Base-by-base conservation (phyloP, 2,329 filamentous ascomycete genomes). In the Trichoderma sp. region DNA sequence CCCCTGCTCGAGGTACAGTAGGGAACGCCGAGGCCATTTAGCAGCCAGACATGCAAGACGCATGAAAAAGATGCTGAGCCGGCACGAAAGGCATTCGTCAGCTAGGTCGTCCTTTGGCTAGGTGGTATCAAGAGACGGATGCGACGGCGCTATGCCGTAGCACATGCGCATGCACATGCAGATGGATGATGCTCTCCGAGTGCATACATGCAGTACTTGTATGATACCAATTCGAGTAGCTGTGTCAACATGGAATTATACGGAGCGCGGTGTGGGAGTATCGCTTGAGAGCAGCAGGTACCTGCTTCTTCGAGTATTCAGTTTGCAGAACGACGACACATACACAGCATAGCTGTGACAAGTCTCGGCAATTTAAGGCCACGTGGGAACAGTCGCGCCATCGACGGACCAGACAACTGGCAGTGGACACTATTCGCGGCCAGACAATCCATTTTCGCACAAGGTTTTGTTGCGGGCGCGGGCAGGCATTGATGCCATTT, bases 371-470 rank as follows among this genome's bases (percentile, higher is more conserved):
- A 68, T 68, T 68, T 24, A 30, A 9, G 36, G 39, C 67, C 66
- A 51, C 57, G 57, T 70, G 67, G 67, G 30, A 62, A 70, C 8
- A 53, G 67, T 62, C 30, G 67, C 57, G 67, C 67, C 57, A 53
- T 70, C 57, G 39, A 62, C 57, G 28, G 39, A 53, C 57, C 56
- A 34, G 28, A 62, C n/a, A 51, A 62, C 24, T 67, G 64, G 57
- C 57, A 51, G 56, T 53, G 26, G 66, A 43, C 26, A 69, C 14
- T 18, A 8, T 26, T 18, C 39, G 26, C 56, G 21, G 28, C 64
- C 32, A 61, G 24, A 14, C 32, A 24, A 28, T 51, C 21, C 15
- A 36, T 18, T 8, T 32, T 28, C 28, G 39, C 28, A 65, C n/a
- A 26, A 11, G 24, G 8, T 67, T 56, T 39, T 26, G 32, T 21